These are phyloP conservation scores for Pezicula radicicola DNA, from an alignment of 2,329 filamentous ascomycete genomes.

Conservation along the genomic window DNA sequence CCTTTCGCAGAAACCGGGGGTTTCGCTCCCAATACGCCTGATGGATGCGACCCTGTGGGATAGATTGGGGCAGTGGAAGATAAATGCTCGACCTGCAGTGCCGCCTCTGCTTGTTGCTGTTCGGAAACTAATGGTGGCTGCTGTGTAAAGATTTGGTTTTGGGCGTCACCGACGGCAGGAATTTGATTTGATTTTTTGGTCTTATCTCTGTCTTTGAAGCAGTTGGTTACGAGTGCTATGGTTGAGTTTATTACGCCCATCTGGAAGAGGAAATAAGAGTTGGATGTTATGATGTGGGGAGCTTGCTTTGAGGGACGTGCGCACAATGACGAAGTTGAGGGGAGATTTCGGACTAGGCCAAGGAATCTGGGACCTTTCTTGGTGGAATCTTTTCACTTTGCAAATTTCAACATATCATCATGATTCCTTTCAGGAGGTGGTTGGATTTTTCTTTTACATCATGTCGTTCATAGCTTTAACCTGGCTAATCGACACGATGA, in stretches of 20 bases:
- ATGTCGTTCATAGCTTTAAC: not conserved
- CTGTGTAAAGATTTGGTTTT: not conserved
- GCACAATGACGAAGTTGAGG: constrained; percentile 1
- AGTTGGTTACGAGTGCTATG: constrained; percentile 7
- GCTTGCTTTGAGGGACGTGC: constrained; percentile 13
- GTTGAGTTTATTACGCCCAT: constrained; percentile 20
- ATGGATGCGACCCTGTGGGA: not conserved
- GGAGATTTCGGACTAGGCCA: not conserved
- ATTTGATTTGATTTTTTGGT: not conserved
- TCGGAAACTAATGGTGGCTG: constrained; percentile 12
- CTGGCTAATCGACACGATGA: constrained; percentile 6
- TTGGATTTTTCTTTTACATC: constrained; percentile 1
- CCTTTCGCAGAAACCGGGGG: not conserved
- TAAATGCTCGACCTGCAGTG: constrained; percentile 14
- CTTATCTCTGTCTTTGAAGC: constrained; percentile 3
- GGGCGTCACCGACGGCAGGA: no score
- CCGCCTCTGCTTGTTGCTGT: constrained; percentile 9
- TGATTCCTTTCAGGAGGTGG: not conserved
- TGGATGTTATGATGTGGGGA: not conserved
- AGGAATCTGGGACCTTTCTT: not conserved
- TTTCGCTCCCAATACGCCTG: not conserved
- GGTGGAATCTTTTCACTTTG: not conserved
- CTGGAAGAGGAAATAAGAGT: not conserved
- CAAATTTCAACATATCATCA: not conserved
- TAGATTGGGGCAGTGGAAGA: constrained; percentile 5